phyloP scores from a whole-genome alignment of 1,284 basidiomycete species.

The Fomitopsis schrenkii region DNA sequence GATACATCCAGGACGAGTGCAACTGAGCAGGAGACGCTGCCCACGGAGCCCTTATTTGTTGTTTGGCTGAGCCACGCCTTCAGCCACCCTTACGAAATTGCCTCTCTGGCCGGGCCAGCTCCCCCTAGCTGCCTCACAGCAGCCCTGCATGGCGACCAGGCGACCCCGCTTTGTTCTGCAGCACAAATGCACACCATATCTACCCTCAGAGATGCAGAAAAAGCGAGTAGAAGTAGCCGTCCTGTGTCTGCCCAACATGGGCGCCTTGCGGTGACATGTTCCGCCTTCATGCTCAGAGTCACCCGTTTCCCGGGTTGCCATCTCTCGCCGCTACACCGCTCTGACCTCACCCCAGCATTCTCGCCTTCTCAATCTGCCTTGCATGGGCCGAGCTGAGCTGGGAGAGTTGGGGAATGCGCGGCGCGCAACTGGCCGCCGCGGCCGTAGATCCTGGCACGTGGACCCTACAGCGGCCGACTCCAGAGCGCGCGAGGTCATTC shows the following conservation, averaged over 20 bases:
- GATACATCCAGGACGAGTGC: constrained; percentile 30
- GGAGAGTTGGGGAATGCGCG: background rate
- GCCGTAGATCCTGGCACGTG: constrained; percentile 1
- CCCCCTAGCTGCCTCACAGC: constrained; percentile 1
- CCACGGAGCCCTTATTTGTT: constrained; percentile 31
- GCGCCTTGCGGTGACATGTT: background rate
- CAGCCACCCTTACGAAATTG: constrained; percentile 26
- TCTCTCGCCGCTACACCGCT: background rate
- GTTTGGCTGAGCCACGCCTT: constrained; percentile 28
- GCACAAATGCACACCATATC: background rate
- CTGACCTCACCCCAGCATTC: background rate
- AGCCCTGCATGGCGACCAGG: background rate
- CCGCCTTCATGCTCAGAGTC: background rate
- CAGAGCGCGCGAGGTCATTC: background rate
- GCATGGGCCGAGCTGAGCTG: background rate
- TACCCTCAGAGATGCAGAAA: background rate
- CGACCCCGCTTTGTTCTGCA: background rate
- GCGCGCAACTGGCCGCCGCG: background rate
- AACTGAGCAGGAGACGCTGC: constrained; percentile 26
- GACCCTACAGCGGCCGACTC: background rate
- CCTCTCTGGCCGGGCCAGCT: constrained; percentile 12
- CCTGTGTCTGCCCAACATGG: background rate
- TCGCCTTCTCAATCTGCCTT: background rate
- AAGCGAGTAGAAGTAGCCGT: background rate
- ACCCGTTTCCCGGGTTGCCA: background rate